phyloP scores from a whole-genome alignment of 2,329 filamentous ascomycete genomes.

The Trichoderma lentiforme region DNA sequence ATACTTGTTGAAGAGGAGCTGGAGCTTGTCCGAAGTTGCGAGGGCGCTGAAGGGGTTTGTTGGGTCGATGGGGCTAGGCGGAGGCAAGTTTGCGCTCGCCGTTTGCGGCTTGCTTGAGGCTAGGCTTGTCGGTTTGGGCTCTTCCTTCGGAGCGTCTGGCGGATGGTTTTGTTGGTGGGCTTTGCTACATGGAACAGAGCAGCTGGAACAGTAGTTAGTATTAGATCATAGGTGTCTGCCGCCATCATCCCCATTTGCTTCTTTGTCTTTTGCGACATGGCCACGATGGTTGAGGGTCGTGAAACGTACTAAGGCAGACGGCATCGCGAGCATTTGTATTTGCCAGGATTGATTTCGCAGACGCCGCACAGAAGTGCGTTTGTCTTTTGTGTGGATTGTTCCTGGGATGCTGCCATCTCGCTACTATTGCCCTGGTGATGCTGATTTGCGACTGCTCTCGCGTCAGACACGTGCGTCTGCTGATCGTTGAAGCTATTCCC shows the following conservation, averaged over 20 bases:
- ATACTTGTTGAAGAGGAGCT: constrained; percentile 51
- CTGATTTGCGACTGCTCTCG: background rate
- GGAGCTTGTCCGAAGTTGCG: constrained; percentile 48
- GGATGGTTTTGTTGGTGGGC: constrained; percentile 50
- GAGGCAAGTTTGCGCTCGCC: constrained; percentile 1
- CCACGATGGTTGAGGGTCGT: background rate
- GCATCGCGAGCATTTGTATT: constrained; percentile 64
- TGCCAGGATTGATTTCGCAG: constrained; percentile 49
- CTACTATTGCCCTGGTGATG: background rate
- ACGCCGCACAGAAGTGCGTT: constrained; percentile 42
- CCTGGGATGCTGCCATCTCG: background rate
- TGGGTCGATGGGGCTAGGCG: constrained; percentile 22
- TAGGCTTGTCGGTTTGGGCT: constrained; percentile 25
- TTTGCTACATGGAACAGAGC: constrained; percentile 57
- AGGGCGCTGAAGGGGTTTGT: constrained; percentile 50
- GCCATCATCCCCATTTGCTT: background rate
- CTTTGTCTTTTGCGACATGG: background rate
- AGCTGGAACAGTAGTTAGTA: constrained; percentile 39
- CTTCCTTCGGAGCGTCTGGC: constrained; percentile 31
- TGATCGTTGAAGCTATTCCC: background rate
- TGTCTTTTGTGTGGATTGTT: background rate
- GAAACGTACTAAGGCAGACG: constrained; percentile 53
- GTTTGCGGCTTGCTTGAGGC: constrained; percentile 13
- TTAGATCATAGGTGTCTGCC: background rate
- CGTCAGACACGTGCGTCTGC: constrained; percentile 1